Evolutionary conservation across 331 rosid genomes (phyloP).

Genomic region (Pyrus hybrid): DNA sequence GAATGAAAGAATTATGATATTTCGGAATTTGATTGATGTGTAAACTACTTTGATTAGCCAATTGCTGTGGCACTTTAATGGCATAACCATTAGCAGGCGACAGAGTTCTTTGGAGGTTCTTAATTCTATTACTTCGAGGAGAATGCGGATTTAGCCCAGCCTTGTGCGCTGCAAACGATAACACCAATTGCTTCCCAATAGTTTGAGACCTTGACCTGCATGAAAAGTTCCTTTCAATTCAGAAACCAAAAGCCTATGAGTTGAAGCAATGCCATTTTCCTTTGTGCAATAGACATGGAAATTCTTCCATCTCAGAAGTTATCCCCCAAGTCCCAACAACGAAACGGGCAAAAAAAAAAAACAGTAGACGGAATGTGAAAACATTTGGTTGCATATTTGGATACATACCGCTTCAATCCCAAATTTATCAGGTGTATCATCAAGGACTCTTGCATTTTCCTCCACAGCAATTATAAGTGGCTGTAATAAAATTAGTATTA

Average conservation of each 20-base stretch:
- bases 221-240: conserved; percentile 15
- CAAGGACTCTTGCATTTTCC: conserved; percentile 80
- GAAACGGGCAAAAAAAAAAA: not conserved
- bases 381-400: not conserved
- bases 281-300: not conserved
- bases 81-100: conserved; percentile 38
- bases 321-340: not conserved
- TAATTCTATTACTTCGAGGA: conserved; percentile 52
- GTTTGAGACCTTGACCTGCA: conserved; percentile 81
- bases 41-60: conserved; percentile 1
- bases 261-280: not conserved
- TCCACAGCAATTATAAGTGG: conserved; percentile 79
- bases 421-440: conserved; percentile 63
- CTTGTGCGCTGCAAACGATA: conserved; percentile 79
- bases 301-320: not conserved
- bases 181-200: conserved; percentile 95
- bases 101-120: conserved; percentile 26
- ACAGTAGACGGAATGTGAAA: not conserved
- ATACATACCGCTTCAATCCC: conserved; percentile 62
- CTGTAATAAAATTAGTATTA: conserved; percentile 36
- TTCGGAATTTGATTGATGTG: not conserved
- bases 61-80: conserved; percentile 14
- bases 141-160: conserved; percentile 84
- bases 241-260: conserved; percentile 5
- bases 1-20: not conserved